Conservation (phyloP, 164 flowering plant species). For the Vitis rotundifolia region DNA sequence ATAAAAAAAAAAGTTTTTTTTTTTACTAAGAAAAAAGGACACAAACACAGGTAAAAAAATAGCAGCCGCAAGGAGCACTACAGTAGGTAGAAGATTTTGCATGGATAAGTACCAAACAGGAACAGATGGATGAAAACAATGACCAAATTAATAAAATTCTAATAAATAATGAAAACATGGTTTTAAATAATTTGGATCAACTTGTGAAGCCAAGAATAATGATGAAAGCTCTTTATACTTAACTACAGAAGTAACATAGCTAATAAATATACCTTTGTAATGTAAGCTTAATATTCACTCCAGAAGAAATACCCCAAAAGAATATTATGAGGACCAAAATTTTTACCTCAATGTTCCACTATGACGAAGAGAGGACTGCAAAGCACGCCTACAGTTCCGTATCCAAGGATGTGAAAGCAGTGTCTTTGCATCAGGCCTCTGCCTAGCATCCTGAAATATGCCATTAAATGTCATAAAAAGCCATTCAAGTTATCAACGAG, state of each 20-base stretch:
- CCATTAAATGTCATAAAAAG: slow-evolving; percentile 17
- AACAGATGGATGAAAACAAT: too few relatives aligned
- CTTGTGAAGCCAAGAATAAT: too few relatives aligned
- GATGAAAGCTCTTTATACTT: background rate
- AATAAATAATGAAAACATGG: too few relatives aligned
- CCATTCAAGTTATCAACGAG: too few relatives aligned
- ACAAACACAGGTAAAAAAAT: too few relatives aligned
- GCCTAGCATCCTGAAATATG: slow-evolving; percentile 85
- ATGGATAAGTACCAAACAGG: too few relatives aligned
- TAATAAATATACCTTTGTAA: background rate
- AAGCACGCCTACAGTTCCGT: slow-evolving; percentile 80
- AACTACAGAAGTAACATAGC: background rate
- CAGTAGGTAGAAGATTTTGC: too few relatives aligned
- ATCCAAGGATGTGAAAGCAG: slow-evolving; percentile 98
- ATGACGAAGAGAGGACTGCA: slow-evolving; percentile 82
- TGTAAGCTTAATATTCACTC: background rate
- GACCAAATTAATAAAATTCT: too few relatives aligned
- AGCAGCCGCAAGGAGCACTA: too few relatives aligned
- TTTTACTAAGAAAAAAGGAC: too few relatives aligned
- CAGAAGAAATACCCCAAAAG: background rate
- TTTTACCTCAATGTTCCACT: slow-evolving; percentile 70
- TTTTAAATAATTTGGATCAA: too few relatives aligned
- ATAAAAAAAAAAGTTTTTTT: too few relatives aligned
- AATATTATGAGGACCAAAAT: background rate
- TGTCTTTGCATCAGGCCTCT: slow-evolving; percentile 97